A percentile compares a stretch with the other conserved stretches of the same genome.
Conservation (phyloP, 495 filamentous ascomycete genomes). For the Penicillium coffeae region DNA sequence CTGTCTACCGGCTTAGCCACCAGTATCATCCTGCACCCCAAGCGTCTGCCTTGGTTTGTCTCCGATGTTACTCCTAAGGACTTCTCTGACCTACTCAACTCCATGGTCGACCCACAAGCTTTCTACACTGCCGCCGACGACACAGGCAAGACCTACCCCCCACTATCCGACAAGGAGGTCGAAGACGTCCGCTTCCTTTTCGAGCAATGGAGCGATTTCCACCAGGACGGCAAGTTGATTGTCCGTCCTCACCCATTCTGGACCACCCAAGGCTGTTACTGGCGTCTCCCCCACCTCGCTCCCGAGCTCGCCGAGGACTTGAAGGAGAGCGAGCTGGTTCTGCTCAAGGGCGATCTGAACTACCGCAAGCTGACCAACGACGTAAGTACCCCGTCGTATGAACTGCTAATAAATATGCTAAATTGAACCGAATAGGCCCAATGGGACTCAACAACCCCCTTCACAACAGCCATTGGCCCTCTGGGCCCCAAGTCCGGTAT, state of each 20-base stretch:
- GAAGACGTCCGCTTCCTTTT: conserved; percentile 72
- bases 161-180: conserved; percentile 63
- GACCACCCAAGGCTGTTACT: conserved; percentile 81
- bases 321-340: conserved; percentile 79
- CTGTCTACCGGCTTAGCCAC: conserved; percentile 79
- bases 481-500: conserved; percentile 76
- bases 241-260: conserved; percentile 83
- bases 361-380: conserved; percentile 89
- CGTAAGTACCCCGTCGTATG: conserved; percentile 48
- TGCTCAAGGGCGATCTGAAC: conserved; percentile 97
- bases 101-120: conserved; percentile 64
- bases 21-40: conserved; percentile 84
- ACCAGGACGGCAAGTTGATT: conserved; percentile 75
- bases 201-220: conserved; percentile 70
- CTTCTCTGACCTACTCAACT: conserved; percentile 73
- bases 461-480: conserved; percentile 80
- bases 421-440: conserved; percentile 48
- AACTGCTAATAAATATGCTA: conserved; percentile 8
- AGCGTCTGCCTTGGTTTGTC: conserved; percentile 95
- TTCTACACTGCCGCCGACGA: conserved; percentile 80
- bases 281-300: conserved; percentile 70
- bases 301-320: conserved; percentile 71
- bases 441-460: conserved; percentile 87
- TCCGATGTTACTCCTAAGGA: conserved; percentile 87
- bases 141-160: conserved; percentile 48